A percentile compares a stretch with the other conserved stretches of the same genome.
Evolutionary conservation across 2,329 filamentous ascomycete species (phyloP).

Genomic region (Calonectria leucothoes): DNA sequence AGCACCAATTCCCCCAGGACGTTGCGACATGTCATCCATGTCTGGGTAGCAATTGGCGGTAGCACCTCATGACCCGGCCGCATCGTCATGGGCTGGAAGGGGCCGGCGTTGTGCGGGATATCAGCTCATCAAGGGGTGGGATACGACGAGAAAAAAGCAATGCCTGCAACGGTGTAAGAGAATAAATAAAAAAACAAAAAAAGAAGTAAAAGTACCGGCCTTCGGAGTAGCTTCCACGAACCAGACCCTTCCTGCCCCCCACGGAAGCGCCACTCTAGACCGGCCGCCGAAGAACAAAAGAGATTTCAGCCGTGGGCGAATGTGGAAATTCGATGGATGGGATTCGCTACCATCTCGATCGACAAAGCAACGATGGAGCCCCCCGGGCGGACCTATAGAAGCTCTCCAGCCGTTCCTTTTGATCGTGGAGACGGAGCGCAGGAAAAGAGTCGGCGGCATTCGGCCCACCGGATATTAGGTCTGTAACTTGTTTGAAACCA

Average conservation of each 20-base stretch:
- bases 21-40: conserved; percentile 19
- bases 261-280: conserved; percentile 2
- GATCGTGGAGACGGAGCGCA: neutral
- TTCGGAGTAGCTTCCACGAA: neutral
- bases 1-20: neutral
- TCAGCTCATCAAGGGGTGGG: conserved; percentile 14
- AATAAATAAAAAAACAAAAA: neutral
- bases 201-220: neutral
- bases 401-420: neutral
- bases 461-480: neutral
- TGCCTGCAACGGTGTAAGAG: neutral
- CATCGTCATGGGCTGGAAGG: neutral
- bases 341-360: conserved; percentile 10
- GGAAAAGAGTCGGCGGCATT: neutral
- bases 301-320: neutral
- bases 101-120: conserved; percentile 1
- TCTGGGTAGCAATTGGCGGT: neutral
- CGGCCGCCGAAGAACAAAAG: neutral
- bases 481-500: neutral
- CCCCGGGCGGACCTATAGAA: neutral
- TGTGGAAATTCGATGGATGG: conserved; percentile 12
- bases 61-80: neutral
- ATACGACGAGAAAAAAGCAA: conserved; percentile 35
- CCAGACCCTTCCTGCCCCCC: neutral
- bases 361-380: neutral